phyloP scores from a whole-genome alignment of 2,329 filamentous ascomycete species.

The Fusarium sambucinum region DNA sequence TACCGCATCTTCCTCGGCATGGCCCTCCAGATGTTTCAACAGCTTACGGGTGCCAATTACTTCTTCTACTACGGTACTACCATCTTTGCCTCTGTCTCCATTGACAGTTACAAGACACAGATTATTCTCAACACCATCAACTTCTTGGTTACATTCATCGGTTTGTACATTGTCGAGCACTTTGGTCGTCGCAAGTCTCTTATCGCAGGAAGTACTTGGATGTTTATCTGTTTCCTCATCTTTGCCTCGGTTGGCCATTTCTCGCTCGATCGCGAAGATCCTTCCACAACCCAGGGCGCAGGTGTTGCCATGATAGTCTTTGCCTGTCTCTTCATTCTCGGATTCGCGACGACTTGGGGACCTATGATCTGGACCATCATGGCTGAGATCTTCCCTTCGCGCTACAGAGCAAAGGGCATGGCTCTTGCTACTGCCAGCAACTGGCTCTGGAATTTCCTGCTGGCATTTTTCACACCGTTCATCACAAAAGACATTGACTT shows the following conservation, averaged over 20 bases:
- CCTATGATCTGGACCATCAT: conserved; percentile 74
- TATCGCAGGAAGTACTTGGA: conserved; percentile 72
- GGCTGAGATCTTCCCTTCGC: conserved; percentile 73
- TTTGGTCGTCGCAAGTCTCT: conserved; percentile 74
- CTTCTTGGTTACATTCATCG: conserved; percentile 74
- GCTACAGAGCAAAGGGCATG: conserved; percentile 71
- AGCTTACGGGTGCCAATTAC: conserved; percentile 76
- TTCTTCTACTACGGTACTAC: conserved; percentile 74
- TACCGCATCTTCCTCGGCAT: conserved; percentile 73
- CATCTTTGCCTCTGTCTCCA: conserved; percentile 60
- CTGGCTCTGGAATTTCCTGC: conserved; percentile 80
- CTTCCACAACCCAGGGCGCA: conserved; percentile 55
- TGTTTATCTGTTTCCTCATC: conserved; percentile 70
- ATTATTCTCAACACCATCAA: conserved; percentile 77
- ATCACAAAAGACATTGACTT: conserved; percentile 79
- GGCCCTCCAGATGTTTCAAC: conserved; percentile 73
- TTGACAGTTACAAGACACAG: conserved; percentile 73
- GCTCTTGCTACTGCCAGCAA: conserved; percentile 71
- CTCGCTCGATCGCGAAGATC: conserved; percentile 54
- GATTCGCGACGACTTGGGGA: conserved; percentile 75
- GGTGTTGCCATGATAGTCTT: conserved; percentile 73
- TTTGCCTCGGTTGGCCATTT: conserved; percentile 67
- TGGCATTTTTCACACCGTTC: conserved; percentile 83
- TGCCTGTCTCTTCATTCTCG: conserved; percentile 72
- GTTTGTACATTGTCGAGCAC: conserved; percentile 77